These are phyloP conservation scores for Lentinula edodes DNA, from an alignment of 768 basidiomycete species.

Conservation along the genomic window DNA sequence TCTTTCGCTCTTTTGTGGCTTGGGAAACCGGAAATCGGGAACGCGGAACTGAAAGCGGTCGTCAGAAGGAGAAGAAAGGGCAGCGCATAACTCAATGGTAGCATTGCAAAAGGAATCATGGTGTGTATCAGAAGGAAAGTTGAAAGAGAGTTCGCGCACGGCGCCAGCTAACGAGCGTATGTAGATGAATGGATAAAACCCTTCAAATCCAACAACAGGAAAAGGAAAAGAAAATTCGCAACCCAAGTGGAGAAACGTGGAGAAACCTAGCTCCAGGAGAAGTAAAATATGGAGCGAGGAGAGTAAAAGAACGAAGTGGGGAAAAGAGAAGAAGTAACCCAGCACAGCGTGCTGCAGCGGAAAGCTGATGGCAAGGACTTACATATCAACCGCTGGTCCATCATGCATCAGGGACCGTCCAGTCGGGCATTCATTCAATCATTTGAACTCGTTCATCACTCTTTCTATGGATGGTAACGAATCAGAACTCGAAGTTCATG, in stretches of 20 bases:
- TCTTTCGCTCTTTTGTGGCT: not conserved
- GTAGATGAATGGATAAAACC: not conserved
- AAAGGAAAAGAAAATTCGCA: not conserved
- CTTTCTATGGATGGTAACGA: too few species aligned
- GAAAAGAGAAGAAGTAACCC: not conserved
- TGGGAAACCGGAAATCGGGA: not conserved
- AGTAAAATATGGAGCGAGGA: not conserved
- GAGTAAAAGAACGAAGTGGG: not conserved
- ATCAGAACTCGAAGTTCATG: too few species aligned
- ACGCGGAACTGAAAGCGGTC: not conserved
- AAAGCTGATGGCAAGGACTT: not conserved
- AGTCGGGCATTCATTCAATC: not conserved
- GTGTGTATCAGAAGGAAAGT: not conserved
- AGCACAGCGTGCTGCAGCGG: too few species aligned
- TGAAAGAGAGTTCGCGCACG: not conserved
- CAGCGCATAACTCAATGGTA: not conserved
- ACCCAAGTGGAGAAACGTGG: not conserved
- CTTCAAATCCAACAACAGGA: not conserved
- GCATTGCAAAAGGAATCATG: not conserved
- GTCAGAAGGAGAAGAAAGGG: not conserved
- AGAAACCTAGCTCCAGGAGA: not conserved
- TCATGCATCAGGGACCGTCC: not conserved
- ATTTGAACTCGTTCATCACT: too few species aligned
- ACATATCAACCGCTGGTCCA: not conserved
- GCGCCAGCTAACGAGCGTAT: not conserved